These are phyloP conservation scores for Fraxinus cuspidata DNA, from an alignment of 257 asterid genomes.

Conservation along the genomic window DNA sequence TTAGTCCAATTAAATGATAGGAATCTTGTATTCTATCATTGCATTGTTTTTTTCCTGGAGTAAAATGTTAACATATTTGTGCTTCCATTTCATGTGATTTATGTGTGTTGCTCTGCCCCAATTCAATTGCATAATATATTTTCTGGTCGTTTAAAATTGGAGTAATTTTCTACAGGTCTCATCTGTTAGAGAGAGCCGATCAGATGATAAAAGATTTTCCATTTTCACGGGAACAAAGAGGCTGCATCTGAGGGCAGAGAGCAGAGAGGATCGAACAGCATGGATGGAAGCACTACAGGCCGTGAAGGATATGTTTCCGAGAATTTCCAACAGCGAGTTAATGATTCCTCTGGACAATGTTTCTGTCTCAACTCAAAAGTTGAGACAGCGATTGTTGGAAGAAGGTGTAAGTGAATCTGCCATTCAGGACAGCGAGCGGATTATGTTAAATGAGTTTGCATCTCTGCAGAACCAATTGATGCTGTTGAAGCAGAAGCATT, in stretches of 20 bases:
- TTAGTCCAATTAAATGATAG: too few relatives aligned
- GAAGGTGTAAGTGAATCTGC: constrained; percentile 66
- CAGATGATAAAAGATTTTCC: constrained; percentile 92
- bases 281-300: constrained; percentile 94
- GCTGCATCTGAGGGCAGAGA: constrained; percentile 87
- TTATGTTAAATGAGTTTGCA: constrained; percentile 74
- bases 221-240: constrained; percentile 92
- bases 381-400: constrained; percentile 74
- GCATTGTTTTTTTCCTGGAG: too few relatives aligned
- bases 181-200: constrained; percentile 77
- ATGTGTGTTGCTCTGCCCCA: too few relatives aligned
- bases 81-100: too few relatives aligned
- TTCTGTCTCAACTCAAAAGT: constrained; percentile 65
- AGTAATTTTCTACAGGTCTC: constrained; percentile 65
- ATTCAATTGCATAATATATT: background rate
- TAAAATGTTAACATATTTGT: too few relatives aligned
- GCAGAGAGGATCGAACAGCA: constrained; percentile 66
- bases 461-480: constrained; percentile 71
- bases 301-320: constrained; percentile 89
- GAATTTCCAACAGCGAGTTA: constrained; percentile 91
- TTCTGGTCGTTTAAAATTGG: constrained; percentile 21
- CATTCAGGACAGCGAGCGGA: constrained; percentile 81
- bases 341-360: constrained; percentile 78
- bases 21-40: too few relatives aligned
- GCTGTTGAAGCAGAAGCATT: constrained; percentile 79